Evolutionary conservation across 2,329 filamentous ascomycete genomes (phyloP).

Genomic region (Fonsecaea pedrosoi): DNA sequence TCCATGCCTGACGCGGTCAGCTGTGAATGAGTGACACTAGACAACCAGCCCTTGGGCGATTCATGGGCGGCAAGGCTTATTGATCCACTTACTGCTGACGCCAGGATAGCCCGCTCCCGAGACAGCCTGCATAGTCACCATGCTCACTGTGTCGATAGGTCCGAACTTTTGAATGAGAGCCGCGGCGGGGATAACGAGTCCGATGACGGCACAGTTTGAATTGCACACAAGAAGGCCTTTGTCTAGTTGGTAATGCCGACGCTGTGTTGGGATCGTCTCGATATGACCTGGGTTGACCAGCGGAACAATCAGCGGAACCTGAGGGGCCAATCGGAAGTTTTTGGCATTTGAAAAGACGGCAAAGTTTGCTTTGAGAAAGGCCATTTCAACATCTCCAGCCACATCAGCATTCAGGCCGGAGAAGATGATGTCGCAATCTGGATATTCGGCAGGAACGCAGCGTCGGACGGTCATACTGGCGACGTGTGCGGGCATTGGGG

Average conservation of each 20-base stretch:
- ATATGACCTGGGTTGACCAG: conserved; percentile 92
- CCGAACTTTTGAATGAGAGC: conserved; percentile 88
- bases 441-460: conserved; percentile 81
- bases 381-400: conserved; percentile 89
- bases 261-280: conserved; percentile 86
- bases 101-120: conserved; percentile 77
- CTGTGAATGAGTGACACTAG: no score
- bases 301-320: conserved; percentile 91
- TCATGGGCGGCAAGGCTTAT: no score
- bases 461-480: conserved; percentile 83
- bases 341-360: conserved; percentile 97
- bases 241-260: conserved; percentile 71
- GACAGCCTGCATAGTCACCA: conserved; percentile 94
- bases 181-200: conserved; percentile 91
- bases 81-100: conserved; percentile 65
- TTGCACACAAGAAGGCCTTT: conserved; percentile 97
- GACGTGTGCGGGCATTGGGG: conserved; percentile 76
- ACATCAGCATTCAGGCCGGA: conserved; percentile 91
- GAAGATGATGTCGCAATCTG: conserved; percentile 91
- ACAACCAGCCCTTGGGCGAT: no score
- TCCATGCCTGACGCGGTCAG: conserved; percentile 67
- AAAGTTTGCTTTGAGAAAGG: conserved; percentile 85
- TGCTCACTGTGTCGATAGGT: conserved; percentile 74
- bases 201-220: conserved; percentile 97
- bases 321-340: conserved; percentile 89